A percentile compares a stretch with the other conserved stretches of the same genome.
phyloP scores from a whole-genome alignment of 1,284 basidiomycete species.

The Heterobasidion parviporum region DNA sequence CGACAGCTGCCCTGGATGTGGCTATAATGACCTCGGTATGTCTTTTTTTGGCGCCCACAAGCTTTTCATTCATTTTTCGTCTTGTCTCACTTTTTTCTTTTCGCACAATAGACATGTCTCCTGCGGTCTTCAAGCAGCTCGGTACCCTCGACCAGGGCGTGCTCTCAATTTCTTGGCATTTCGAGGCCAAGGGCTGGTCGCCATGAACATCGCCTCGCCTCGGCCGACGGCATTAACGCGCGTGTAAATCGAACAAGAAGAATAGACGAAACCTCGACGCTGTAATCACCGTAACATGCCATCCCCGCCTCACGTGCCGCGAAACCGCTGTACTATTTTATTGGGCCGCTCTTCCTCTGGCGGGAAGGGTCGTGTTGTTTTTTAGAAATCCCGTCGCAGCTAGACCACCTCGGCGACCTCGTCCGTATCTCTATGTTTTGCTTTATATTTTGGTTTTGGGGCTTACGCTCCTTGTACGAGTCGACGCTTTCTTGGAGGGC shows the following conservation, averaged over 20 bases:
- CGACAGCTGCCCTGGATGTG: constrained; percentile 29
- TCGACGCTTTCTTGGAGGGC: neutral
- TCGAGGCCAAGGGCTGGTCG: constrained; percentile 19
- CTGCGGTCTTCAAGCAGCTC: constrained; percentile 35
- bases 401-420: neutral
- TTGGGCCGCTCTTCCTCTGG: neutral
- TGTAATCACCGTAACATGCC: no score
- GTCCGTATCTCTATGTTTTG: no score
- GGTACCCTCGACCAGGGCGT: constrained; percentile 25
- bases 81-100: neutral
- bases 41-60: neutral
- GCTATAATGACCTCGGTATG: constrained; percentile 24
- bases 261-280: no score
- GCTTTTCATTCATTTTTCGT: neutral
- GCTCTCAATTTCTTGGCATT: constrained; percentile 44
- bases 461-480: neutral
- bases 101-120: constrained; percentile 44
- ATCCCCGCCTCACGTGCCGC: no score
- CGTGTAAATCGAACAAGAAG: no score
- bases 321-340: neutral
- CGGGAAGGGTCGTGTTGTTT: neutral
- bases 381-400: neutral
- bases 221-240: no score
- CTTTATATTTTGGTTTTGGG: no score
- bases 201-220: neutral